Conservation (phyloP, 75 land plant genomes). For the Selaginella tamariscina region DNA sequence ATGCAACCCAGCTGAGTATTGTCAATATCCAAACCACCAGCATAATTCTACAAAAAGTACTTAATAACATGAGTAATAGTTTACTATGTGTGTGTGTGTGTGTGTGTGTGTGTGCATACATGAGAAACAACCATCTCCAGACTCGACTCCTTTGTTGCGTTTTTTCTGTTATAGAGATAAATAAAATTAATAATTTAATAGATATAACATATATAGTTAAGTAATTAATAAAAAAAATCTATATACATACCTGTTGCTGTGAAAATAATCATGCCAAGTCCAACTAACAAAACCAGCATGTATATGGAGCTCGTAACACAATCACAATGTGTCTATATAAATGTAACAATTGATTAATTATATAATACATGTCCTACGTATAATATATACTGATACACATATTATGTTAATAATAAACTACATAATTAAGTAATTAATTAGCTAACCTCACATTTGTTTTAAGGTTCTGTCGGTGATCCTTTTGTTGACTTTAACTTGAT, state of each 20-base stretch:
- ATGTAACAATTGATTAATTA: background rate
- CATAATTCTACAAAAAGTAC: conserved; percentile 25
- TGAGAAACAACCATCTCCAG: background rate
- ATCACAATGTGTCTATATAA: background rate
- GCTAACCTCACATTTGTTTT: background rate
- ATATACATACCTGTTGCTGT: background rate
- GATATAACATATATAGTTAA: background rate
- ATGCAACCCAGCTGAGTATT: conserved; percentile 33
- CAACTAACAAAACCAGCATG: background rate
- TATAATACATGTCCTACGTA: no score
- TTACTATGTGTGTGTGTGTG: no score
- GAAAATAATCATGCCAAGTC: background rate
- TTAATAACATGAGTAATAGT: no score
- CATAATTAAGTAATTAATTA: background rate
- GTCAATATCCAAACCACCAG: conserved; percentile 36
- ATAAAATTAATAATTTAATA: no score
- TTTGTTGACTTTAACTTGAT: background rate
- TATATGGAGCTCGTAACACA: background rate
- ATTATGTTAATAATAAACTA: no score
- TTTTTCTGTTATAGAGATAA: background rate
- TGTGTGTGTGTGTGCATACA: no score
- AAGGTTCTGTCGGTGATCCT: background rate
- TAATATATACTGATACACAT: no score
- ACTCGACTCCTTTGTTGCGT: background rate
- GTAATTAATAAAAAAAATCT: background rate